A percentile compares a stretch with the other conserved stretches of the same genome.
phyloP scores from a whole-genome alignment of 495 filamentous ascomycete genomes.

The Neurospora sp. region DNA sequence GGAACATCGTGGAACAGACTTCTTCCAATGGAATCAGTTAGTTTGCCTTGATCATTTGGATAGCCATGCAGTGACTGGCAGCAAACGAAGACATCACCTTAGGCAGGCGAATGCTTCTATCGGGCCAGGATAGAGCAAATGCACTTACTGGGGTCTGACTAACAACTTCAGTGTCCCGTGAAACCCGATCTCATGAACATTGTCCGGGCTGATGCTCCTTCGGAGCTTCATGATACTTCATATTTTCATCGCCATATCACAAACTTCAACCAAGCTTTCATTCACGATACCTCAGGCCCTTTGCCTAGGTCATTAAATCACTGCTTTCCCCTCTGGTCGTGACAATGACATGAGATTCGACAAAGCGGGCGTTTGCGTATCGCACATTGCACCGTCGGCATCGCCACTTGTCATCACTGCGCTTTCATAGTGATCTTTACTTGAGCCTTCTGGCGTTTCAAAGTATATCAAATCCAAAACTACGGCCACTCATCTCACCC shows the following conservation, averaged over 20 bases:
- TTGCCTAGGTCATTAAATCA: neutral
- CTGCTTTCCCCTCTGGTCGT: neutral
- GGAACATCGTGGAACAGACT: no score
- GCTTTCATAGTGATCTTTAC: neutral
- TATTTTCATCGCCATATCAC: neutral
- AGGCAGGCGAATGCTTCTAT: neutral
- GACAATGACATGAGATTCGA: conserved; percentile 11
- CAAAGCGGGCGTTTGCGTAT: neutral
- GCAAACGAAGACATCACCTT: neutral
- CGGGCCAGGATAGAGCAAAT: neutral
- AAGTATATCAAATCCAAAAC: neutral
- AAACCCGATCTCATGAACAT: neutral
- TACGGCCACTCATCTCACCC: neutral
- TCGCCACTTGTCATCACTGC: neutral
- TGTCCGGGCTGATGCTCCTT: neutral
- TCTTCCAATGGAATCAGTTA: neutral
- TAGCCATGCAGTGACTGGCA: neutral
- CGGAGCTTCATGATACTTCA: neutral
- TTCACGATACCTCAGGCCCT: no score
- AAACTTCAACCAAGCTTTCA: neutral
- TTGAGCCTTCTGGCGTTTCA: neutral
- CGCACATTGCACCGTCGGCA: conserved; percentile 4
- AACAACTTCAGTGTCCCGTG: neutral
- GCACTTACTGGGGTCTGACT: neutral
- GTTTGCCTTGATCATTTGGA: neutral